Evolutionary conservation across 164 flowering plant genomes (phyloP), one percentile per base, ranked within the genome.

Genomic region (Sedum album): DNA sequence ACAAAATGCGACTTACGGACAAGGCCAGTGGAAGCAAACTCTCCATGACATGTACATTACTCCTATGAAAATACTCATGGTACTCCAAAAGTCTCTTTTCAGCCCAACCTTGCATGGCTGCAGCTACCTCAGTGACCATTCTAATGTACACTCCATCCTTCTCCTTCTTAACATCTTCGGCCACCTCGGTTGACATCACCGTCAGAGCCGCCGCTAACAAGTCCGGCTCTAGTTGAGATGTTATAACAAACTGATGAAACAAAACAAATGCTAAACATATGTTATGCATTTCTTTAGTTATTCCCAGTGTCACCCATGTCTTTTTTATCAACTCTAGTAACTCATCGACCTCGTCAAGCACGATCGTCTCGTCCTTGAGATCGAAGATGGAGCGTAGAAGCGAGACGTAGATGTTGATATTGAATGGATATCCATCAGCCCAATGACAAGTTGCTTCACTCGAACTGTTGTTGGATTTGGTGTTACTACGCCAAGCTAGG

Each of bases 391-490:
- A 68, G 1, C 77, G 82, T 30, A 94, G 86, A 8, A 94, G 86
- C n/a, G 85, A 67, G 6, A 78, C 31, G 69, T 94, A 94, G 46
- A 94, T 68, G 75, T 94, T 88, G 31, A 87, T 57, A 63, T 90
- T 91, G 71, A 94, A 69, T 0, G 99, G 97, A 70, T 68, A 82
- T 0, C 97, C 99, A 35, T 94, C 97, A 3, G 96, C 96, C 99
- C 99, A 94, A 46, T 88, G 99, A 65, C 97, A 89, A 0, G 74
- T 79, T 21, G 88, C 91, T 0, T 90, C 68, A 6, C 85, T 78
- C 1, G 85, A 57, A 15, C 2, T 57, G 17, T 30, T 85, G 15
- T 81, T 77, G 49, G 80, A 11, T 44, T 44, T 44, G 15, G 48
- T 44, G 48, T 44, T 49, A 64, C 80, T 79, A 5, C 95, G 73